Evolutionary conservation across 73 alveolate species (phyloP).

Genomic region (Paramecium sexaurelia): DNA sequence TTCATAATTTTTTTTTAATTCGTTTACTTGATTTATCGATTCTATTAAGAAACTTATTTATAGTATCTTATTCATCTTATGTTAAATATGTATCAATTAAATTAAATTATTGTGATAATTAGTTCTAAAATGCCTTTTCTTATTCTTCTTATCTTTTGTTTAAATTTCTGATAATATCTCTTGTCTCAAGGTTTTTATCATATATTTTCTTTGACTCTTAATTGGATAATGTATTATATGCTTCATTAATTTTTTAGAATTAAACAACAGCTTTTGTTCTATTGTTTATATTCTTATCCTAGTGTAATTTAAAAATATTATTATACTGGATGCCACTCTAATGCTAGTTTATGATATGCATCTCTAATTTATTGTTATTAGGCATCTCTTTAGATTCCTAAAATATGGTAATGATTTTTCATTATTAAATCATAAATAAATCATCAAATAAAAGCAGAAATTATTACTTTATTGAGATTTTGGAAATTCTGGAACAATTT

Average conservation of each 20-base stretch:
- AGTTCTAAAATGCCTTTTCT: background rate
- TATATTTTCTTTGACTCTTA: background rate
- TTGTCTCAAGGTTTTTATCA: background rate
- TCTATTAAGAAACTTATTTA: background rate
- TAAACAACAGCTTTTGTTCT: slow-evolving; percentile 2
- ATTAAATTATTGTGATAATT: background rate
- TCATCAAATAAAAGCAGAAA: background rate
- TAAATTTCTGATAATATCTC: background rate
- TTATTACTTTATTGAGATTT: background rate
- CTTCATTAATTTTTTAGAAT: slow-evolving; percentile 11
- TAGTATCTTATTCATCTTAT: slow-evolving; percentile 1
- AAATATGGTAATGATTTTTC: slow-evolving; percentile 40
- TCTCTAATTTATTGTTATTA: background rate
- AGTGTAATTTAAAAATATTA: background rate
- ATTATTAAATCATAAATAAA: background rate
- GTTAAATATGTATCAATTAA: background rate
- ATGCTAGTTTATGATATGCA: slow-evolving; percentile 37
- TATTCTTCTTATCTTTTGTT: background rate
- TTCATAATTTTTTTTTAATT: background rate
- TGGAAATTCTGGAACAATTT: slow-evolving; percentile 40
- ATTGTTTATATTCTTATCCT: slow-evolving; percentile 5
- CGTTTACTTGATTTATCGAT: background rate
- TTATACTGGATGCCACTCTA: slow-evolving; percentile 52
- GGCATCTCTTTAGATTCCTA: slow-evolving; percentile 43
- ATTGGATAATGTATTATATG: slow-evolving; percentile 3